Conservation (phyloP, 306 rosid species). For the Pyrus bretschneideri region DNA sequence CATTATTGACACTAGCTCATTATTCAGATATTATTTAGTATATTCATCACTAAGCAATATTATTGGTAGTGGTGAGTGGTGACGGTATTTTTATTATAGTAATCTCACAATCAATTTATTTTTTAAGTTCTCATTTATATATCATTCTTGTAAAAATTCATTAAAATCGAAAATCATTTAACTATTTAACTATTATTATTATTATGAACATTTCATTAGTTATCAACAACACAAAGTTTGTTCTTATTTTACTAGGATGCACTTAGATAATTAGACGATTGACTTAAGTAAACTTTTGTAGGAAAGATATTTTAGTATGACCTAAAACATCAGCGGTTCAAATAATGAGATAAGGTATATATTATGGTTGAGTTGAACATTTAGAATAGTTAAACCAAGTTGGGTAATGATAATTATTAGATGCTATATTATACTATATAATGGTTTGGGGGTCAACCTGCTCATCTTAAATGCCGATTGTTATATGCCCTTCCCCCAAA, state of each 20-base stretch:
- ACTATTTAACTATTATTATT: too few species aligned
- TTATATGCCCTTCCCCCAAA: neutral
- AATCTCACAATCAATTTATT: too few species aligned
- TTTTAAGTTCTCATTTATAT: too few species aligned
- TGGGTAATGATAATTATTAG: neutral
- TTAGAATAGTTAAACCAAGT: conserved; percentile 15
- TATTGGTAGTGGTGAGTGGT: neutral
- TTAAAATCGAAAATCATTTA: too few species aligned
- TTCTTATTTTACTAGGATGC: neutral
- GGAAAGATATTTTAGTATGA: too few species aligned
- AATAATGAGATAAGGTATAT: neutral
- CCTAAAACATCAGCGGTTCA: neutral
- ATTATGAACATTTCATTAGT: neutral
- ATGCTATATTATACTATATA: neutral
- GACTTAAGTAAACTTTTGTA: too few species aligned
- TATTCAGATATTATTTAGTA: neutral
- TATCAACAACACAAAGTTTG: neutral
- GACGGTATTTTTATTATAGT: neutral
- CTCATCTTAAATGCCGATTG: conserved; percentile 2
- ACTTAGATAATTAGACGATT: too few species aligned
- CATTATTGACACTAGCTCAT: neutral
- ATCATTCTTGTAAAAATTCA: too few species aligned
- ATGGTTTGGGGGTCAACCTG: conserved; percentile 13
- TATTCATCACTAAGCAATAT: conserved; percentile 4
- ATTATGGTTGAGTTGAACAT: neutral